phyloP scores from a whole-genome alignment of 257 asterid species.

The Solanum pennellii region DNA sequence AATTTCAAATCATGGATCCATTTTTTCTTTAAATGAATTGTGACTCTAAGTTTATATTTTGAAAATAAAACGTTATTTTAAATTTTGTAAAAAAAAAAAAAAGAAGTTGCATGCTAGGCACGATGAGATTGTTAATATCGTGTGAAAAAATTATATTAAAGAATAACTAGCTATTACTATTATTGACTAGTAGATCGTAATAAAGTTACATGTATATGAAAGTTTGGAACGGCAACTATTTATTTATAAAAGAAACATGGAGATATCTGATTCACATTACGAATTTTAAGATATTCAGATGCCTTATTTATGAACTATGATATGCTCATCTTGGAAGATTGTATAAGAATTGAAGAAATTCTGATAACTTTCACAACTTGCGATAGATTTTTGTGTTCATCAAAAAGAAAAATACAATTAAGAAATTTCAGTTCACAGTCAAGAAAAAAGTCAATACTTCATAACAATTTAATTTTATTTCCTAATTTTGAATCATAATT shows the following conservation, averaged over 20 bases:
- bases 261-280: too few species aligned
- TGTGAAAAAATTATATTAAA: neutral
- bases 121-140: too few species aligned
- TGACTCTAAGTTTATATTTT: neutral
- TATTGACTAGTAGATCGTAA: too few species aligned
- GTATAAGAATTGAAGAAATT: neutral
- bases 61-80: neutral
- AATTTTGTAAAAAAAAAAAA: neutral
- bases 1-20: neutral
- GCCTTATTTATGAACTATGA: neutral
- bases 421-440: neutral
- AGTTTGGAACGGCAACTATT: neutral
- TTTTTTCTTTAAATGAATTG: too few species aligned
- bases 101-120: neutral
- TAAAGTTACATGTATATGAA: too few species aligned
- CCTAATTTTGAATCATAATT: neutral
- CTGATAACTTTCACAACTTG: too few species aligned
- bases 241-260: neutral
- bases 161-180: too few species aligned
- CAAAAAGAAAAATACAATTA: too few species aligned
- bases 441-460: neutral
- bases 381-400: neutral
- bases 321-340: too few species aligned
- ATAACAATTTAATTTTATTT: neutral
- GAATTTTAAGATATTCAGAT: too few species aligned